Evolutionary conservation across 2,329 filamentous ascomycete species (phyloP).

Genomic region (Apiospora arundinis): DNA sequence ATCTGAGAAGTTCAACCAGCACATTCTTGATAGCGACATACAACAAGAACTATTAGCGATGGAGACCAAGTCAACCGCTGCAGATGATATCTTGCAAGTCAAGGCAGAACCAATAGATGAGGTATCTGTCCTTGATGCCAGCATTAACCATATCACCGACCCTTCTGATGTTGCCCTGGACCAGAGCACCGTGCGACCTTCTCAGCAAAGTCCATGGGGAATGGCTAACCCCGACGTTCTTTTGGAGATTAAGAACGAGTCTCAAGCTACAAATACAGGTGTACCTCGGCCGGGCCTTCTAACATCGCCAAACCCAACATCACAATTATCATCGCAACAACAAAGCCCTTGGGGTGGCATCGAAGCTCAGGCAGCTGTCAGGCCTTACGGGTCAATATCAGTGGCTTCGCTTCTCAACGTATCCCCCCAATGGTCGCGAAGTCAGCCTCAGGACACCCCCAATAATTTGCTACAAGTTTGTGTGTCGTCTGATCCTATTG

Average conservation of each 20-base stretch:
- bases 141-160: neutral
- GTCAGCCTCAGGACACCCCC: neutral
- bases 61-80: neutral
- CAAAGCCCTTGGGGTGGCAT: neutral
- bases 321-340: neutral
- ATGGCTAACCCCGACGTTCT: neutral
- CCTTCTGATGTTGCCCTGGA: neutral
- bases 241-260: neutral
- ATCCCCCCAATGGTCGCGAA: neutral
- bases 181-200: neutral
- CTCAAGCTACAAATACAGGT: neutral
- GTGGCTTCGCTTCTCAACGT: neutral
- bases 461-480: neutral
- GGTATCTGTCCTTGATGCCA: neutral
- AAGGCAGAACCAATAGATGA: neutral
- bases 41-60: neutral
- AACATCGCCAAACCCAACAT: neutral
- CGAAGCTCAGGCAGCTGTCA: neutral
- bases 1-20: neutral
- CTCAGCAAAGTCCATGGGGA: conserved; percentile 17
- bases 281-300: neutral
- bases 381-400: conserved; percentile 1
- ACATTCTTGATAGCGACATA: neutral
- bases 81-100: neutral
- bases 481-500: neutral